Percentiles rank a stretch among this genome's conserved stretches.
These are phyloP conservation scores for Acacia crassicarpa DNA, from an alignment of 306 rosid genomes.

Conservation along the genomic window DNA sequence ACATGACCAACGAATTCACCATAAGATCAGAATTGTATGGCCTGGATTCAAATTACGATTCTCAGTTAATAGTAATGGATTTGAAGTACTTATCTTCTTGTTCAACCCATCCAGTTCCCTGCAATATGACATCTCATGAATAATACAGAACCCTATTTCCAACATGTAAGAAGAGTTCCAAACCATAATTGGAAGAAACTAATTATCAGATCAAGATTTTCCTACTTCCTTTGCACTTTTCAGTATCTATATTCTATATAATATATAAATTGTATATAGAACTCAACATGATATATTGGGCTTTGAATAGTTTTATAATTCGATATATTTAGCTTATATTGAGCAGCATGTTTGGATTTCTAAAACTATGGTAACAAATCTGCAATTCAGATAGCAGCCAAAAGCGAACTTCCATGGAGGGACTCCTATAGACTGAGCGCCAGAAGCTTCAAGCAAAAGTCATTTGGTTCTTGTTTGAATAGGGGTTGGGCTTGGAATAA, in stretches of 20 bases:
- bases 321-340: too few species aligned
- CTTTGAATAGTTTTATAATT: too few species aligned
- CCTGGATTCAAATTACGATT: not conserved
- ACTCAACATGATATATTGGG: too few species aligned
- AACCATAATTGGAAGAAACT: not conserved
- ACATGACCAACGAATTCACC: not conserved
- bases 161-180: not conserved
- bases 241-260: not conserved
- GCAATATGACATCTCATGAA: not conserved
- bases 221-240: not conserved
- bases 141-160: not conserved
- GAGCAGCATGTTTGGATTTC: not conserved
- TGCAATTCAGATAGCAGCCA: not conserved
- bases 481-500: not conserved
- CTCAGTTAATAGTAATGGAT: not conserved
- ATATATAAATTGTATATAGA: too few species aligned
- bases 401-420: not conserved
- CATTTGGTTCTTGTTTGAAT: not conserved
- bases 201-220: not conserved
- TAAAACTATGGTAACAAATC: not conserved
- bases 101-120: not conserved
- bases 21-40: not conserved
- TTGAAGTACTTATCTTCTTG: not conserved
- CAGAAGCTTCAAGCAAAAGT: not conserved
- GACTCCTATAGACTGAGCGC: too few species aligned